A percentile compares a stretch with the other conserved stretches of the same genome.
Evolutionary conservation across 2,329 filamentous ascomycete genomes (phyloP).

Genomic region (Fusarium mangiferae): DNA sequence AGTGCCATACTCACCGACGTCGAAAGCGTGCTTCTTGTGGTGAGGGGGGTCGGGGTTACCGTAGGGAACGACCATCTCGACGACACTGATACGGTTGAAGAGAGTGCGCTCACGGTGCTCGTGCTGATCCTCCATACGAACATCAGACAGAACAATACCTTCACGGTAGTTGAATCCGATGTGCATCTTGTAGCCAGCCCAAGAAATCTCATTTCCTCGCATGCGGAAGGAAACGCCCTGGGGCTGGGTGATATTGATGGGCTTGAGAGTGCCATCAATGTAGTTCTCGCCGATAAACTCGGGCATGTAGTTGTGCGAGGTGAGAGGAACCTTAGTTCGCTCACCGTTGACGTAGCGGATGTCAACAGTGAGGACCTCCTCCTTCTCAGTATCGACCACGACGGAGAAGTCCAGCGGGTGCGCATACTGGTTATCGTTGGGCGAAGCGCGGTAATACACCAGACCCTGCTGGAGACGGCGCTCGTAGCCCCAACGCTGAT

Average conservation of each 20-base stretch:
- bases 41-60: slow-evolving; percentile 84
- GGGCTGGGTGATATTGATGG: slow-evolving; percentile 54
- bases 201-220: slow-evolving; percentile 59
- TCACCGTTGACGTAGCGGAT: slow-evolving; percentile 57
- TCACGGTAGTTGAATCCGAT: slow-evolving; percentile 79
- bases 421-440: slow-evolving; percentile 73
- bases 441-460: slow-evolving; percentile 81
- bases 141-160: slow-evolving; percentile 75
- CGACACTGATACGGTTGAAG: slow-evolving; percentile 74
- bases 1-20: slow-evolving; percentile 82
- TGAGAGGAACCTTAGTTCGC: slow-evolving; percentile 55
- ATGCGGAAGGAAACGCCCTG: slow-evolving; percentile 59
- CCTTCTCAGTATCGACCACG: slow-evolving; percentile 57
- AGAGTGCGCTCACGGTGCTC: slow-evolving; percentile 61
- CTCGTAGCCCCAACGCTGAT: slow-evolving; percentile 78
- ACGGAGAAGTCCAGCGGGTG: slow-evolving; percentile 65
- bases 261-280: slow-evolving; percentile 49
- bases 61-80: slow-evolving; percentile 79
- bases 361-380: slow-evolving; percentile 59
- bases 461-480: slow-evolving; percentile 82
- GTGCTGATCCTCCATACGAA: slow-evolving; percentile 68
- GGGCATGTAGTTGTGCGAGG: slow-evolving; percentile 53
- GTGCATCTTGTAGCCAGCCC: slow-evolving; percentile 76
- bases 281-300: slow-evolving; percentile 50
- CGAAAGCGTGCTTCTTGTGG: slow-evolving; percentile 84